Evolutionary conservation across 306 rosid species (phyloP).

Genomic region (Myrica gale): DNA sequence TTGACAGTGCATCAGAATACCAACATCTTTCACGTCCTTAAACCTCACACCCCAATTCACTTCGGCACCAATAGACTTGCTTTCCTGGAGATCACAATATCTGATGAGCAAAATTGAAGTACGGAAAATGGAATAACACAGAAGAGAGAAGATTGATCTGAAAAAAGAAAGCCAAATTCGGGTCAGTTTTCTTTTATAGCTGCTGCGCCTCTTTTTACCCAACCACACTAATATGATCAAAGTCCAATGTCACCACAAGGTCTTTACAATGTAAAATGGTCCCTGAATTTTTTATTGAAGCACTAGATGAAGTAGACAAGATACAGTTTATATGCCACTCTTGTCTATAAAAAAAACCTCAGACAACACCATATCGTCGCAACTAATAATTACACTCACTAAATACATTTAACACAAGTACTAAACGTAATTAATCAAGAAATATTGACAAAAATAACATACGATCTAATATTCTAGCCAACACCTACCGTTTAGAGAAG

Average conservation of each 20-base stretch:
- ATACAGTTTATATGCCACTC: background rate
- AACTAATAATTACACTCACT: background rate
- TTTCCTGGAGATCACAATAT: constrained; percentile 53
- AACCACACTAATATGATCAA: background rate
- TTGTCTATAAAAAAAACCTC: background rate
- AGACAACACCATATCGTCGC: background rate
- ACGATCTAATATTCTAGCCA: background rate
- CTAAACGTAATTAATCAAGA: background rate
- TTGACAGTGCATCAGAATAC: constrained; percentile 38
- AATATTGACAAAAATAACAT: background rate
- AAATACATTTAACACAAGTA: background rate
- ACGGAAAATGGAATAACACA: constrained; percentile 16
- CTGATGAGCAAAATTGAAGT: constrained; percentile 12
- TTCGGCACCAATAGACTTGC: constrained; percentile 91
- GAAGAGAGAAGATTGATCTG: background rate
- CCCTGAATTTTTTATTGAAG: background rate
- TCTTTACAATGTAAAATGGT: background rate
- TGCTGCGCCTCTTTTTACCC: background rate
- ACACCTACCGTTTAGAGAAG: background rate
- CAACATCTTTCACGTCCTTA: constrained; percentile 67
- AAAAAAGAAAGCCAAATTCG: background rate
- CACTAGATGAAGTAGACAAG: background rate
- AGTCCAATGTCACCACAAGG: background rate
- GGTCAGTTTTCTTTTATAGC: background rate
- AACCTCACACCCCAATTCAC: constrained; percentile 99